These are phyloP conservation scores for Penicillium expansum DNA, from an alignment of 2,329 filamentous ascomycete genomes.

Conservation along the genomic window DNA sequence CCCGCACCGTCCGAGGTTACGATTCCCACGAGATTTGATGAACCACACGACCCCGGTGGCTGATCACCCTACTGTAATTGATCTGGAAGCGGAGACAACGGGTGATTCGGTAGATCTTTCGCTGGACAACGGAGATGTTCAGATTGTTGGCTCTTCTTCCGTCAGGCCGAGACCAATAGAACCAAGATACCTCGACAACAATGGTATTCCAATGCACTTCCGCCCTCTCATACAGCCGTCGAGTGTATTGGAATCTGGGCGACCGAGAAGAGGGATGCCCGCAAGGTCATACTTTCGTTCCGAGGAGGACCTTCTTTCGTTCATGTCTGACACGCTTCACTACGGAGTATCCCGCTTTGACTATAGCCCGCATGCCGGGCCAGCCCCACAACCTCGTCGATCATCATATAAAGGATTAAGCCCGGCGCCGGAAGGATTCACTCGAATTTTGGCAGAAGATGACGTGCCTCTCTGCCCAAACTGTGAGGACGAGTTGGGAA, in stretches of 20 bases:
- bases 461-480: slow-evolving; percentile 78
- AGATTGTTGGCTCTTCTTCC: slow-evolving; percentile 45
- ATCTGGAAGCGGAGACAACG: slow-evolving; percentile 39
- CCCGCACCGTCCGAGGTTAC: slow-evolving; percentile 10
- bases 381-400: background rate
- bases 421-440: slow-evolving; percentile 73
- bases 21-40: slow-evolving; percentile 40
- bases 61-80: slow-evolving; percentile 31
- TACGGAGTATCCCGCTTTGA: slow-evolving; percentile 13
- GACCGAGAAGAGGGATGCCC: background rate
- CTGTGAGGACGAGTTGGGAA: slow-evolving; percentile 79
- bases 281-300: background rate
- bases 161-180: slow-evolving; percentile 18
- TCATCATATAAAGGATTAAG: slow-evolving; percentile 59
- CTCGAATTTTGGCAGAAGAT: slow-evolving; percentile 69
- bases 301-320: background rate
- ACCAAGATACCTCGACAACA: slow-evolving; percentile 11
- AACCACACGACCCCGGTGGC: background rate
- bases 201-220: slow-evolving; percentile 2
- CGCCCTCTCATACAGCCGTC: background rate
- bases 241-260: background rate
- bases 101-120: slow-evolving; percentile 19
- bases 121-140: slow-evolving; percentile 48
- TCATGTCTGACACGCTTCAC: background rate
- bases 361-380: slow-evolving; percentile 1